Evolutionary conservation across 2,329 filamentous ascomycete genomes (phyloP).

Genomic region (Arthrobotrys sinensis): DNA sequence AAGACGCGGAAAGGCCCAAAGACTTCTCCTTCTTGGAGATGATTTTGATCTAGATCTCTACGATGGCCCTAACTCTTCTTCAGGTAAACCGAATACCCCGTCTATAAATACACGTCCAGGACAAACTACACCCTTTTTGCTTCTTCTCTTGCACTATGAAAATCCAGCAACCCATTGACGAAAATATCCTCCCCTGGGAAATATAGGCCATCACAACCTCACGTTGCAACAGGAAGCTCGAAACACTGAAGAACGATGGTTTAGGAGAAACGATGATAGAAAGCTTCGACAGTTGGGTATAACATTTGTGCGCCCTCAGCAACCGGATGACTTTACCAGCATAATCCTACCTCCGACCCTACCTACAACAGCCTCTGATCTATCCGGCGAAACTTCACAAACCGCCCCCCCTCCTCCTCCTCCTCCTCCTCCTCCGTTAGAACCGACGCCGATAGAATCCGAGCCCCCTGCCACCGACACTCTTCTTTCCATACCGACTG

Average conservation of each 20-base stretch:
- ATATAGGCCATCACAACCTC: slow-evolving; percentile 46
- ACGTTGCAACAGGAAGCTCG: slow-evolving; percentile 74
- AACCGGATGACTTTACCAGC: background rate
- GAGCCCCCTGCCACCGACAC: background rate
- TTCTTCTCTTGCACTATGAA: background rate
- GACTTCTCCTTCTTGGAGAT: slow-evolving; percentile 37
- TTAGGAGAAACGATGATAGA: slow-evolving; percentile 40
- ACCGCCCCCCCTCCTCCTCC: background rate
- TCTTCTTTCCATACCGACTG: no score
- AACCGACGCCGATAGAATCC: background rate
- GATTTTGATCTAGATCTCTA: slow-evolving; percentile 26
- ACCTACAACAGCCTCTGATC: background rate
- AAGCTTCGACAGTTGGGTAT: slow-evolving; percentile 48
- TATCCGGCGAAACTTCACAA: background rate
- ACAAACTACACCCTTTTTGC: slow-evolving; percentile 4
- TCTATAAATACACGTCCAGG: background rate
- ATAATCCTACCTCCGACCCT: background rate
- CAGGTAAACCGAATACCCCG: slow-evolving; percentile 41
- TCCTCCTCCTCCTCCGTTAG: background rate
- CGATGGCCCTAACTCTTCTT: slow-evolving; percentile 6
- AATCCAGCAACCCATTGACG: slow-evolving; percentile 17
- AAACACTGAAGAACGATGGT: slow-evolving; percentile 70
- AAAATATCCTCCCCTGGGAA: background rate
- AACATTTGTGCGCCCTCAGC: slow-evolving; percentile 45
- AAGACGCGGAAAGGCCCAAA: slow-evolving; percentile 37